These are phyloP conservation scores for Clavariopsis aquatica DNA, from an alignment of 495 filamentous ascomycete species.

Conservation along the genomic window DNA sequence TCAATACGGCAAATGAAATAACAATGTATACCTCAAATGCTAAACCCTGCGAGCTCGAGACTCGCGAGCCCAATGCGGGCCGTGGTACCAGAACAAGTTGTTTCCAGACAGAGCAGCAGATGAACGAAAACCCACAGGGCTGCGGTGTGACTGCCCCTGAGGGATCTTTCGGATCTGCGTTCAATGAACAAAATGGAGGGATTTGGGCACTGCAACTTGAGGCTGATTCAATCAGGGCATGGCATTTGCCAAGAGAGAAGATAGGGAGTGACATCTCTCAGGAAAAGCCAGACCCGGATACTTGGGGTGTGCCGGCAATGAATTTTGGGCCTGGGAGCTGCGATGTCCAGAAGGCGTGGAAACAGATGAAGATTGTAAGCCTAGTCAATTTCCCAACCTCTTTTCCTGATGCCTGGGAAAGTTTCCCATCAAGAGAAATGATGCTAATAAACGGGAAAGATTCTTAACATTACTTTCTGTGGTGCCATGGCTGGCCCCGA, in stretches of 20 bases:
- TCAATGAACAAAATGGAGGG: constrained; percentile 55
- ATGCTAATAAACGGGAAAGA: constrained; percentile 47
- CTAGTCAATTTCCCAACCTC: neutral
- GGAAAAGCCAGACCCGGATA: constrained; percentile 59
- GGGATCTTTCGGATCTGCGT: constrained; percentile 22
- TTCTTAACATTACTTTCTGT: constrained; percentile 84
- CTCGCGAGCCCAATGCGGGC: neutral
- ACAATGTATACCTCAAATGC: constrained; percentile 67
- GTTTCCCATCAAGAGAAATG: neutral
- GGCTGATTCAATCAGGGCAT: constrained; percentile 64
- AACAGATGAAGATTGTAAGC: constrained; percentile 37
- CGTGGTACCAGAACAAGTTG: constrained; percentile 43
- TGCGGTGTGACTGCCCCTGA: constrained; percentile 51
- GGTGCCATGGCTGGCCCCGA: constrained; percentile 72
- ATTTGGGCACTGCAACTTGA: constrained; percentile 80
- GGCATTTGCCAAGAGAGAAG: constrained; percentile 68
- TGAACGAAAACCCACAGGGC: constrained; percentile 54
- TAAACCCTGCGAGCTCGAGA: constrained; percentile 52
- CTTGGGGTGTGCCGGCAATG: constrained; percentile 67
- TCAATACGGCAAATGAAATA: constrained; percentile 62
- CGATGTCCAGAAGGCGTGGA: constrained; percentile 33
- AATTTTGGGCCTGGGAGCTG: constrained; percentile 38
- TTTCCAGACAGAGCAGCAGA: constrained; percentile 39
- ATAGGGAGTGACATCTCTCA: constrained; percentile 60
- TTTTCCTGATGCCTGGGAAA: neutral